Conservation (phyloP, 306 rosid species). For the Fragaria ananassa region DNA sequence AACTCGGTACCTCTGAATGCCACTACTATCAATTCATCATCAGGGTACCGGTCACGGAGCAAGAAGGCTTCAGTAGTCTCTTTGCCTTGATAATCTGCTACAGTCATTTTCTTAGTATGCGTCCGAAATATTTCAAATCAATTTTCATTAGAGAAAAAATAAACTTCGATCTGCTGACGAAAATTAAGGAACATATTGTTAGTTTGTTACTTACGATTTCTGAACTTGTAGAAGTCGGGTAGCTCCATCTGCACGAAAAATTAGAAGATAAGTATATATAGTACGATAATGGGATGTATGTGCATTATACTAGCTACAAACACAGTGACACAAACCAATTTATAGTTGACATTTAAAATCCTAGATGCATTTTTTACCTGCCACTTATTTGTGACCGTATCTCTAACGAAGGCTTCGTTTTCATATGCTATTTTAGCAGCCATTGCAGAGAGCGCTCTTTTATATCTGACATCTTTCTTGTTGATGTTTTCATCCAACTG, state of each 20-base stretch:
- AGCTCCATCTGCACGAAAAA: constrained; percentile 43
- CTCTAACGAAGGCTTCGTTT: constrained; percentile 18
- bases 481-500: constrained; percentile 3
- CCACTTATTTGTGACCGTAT: constrained; percentile 13
- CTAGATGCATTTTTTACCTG: constrained; percentile 9
- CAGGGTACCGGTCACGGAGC: constrained; percentile 5
- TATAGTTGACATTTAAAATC: too few species aligned
- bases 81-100: constrained; percentile 40
- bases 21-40: constrained; percentile 31
- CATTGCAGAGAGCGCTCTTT: constrained; percentile 16
- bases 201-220: constrained; percentile 44
- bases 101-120: too few species aligned
- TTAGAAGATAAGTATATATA: neutral
- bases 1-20: constrained; percentile 61
- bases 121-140: neutral
- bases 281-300: neutral
- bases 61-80: constrained; percentile 49
- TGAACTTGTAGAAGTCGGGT: constrained; percentile 38
- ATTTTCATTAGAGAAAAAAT: neutral
- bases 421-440: constrained; percentile 26
- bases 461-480: neutral
- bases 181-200: neutral
- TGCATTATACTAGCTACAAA: too few species aligned
- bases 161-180: neutral
- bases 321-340: too few species aligned